Evolutionary conservation across 352 stramenopile species (phyloP), one percentile per base, ranked within the genome.

Genomic region (Phytopythium sindhum): DNA sequence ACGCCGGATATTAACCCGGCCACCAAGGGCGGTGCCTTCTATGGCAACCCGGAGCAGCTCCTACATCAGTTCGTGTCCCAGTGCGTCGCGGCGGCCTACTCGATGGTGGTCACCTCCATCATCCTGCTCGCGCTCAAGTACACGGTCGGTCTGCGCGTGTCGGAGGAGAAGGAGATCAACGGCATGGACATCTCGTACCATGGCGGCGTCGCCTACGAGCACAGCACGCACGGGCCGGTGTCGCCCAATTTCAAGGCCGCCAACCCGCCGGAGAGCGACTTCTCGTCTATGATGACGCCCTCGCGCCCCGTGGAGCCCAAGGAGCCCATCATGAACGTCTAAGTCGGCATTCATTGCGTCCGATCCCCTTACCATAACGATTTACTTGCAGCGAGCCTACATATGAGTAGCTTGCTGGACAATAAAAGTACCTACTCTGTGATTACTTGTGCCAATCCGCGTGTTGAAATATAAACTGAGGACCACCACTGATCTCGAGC

Each of bases 111-210:
- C 50, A 91, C 86, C 47, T 78, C 86, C 14, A 39, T 91, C 21
- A 87, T 94, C 52, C 64, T 94, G 26, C 73, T 86, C 42, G 62
- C 78, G 51, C 70, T 95, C 37, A 90, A 90, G 66, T 77, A 82
- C 64, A 89, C 82, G 0, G 73, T 91, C 44, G 80, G 84, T 14
- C 62, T 95, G 28, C 81, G 85, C 21, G 82, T 93, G n/a, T 78
- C 80, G 35, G 81, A 86, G 44, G 82, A 89, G 50, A 90, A 88
- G 64, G 86, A 95, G 54, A 72, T 91, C 24, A 86, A 84, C 57
- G 84, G 86, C 42, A 80, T 95, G 24, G 86, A 95, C 62, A 66
- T 92, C 19, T 86, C 81, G 37, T 90, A 93, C 68, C 85, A 92
- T 64, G 85, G 83, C 23, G 85, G 83, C 15, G 66, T 73, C 17